Evolutionary conservation across 129 eudicot species (phyloP).

Genomic region (Silybum marianum): DNA sequence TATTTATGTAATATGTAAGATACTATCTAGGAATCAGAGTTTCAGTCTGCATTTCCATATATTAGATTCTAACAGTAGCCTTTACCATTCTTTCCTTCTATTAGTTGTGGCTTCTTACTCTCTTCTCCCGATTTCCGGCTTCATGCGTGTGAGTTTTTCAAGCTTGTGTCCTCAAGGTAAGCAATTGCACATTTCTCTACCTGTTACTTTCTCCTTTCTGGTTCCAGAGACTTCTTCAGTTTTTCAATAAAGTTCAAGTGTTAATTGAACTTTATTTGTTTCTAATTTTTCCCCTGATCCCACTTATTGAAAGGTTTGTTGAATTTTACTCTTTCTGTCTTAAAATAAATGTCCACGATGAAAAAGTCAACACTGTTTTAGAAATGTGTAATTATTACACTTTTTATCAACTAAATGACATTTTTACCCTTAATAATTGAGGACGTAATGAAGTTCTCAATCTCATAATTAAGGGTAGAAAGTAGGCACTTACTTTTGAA

Average conservation of each 20-base stretch:
- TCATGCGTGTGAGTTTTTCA: slow-evolving; percentile 93
- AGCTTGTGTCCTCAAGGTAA: slow-evolving; percentile 90
- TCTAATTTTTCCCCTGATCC: background rate
- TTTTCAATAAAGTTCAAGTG: background rate
- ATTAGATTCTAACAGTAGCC: slow-evolving; percentile 16
- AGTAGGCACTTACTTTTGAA: background rate
- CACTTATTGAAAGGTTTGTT: background rate
- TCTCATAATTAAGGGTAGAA: background rate
- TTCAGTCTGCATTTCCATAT: background rate
- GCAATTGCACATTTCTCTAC: slow-evolving; percentile 7
- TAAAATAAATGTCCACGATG: background rate
- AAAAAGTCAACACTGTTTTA: background rate
- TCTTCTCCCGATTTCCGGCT: slow-evolving; percentile 92
- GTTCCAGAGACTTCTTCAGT: background rate
- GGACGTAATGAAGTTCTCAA: background rate
- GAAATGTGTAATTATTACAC: background rate
- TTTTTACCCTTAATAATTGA: background rate
- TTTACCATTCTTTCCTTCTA: slow-evolving; percentile 16
- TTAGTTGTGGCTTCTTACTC: slow-evolving; percentile 86
- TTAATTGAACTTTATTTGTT: background rate
- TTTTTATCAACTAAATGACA: background rate
- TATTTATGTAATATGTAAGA: background rate
- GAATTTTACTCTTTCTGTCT: background rate
- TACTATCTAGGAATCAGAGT: background rate
- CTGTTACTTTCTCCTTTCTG: background rate